phyloP scores from a whole-genome alignment of 768 basidiomycete species.

The Boletus coccyginus region DNA sequence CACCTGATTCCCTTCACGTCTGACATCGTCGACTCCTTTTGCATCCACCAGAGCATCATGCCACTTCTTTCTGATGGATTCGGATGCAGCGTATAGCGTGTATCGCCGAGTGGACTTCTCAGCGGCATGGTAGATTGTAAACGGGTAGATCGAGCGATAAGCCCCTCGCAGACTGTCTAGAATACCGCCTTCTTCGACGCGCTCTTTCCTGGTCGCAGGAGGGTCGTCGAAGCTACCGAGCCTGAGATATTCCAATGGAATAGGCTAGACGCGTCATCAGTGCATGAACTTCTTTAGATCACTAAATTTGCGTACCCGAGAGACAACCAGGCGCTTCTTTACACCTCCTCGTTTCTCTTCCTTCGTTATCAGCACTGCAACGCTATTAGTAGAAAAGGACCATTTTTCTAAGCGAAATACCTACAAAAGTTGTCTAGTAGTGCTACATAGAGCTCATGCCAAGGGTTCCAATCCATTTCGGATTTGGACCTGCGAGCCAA shows the following conservation, averaged over 20 bases:
- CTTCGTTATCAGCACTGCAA: conserved; percentile 60
- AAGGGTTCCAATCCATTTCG: conserved; percentile 66
- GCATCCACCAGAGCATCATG: conserved; percentile 55
- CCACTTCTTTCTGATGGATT: conserved; percentile 63
- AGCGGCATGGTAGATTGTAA: conserved; percentile 72
- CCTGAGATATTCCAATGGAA: conserved; percentile 76
- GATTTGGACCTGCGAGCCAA: conserved; percentile 58
- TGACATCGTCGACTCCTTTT: conserved; percentile 57
- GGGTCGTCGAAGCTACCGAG: conserved; percentile 60
- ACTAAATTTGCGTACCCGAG: conserved; percentile 49
- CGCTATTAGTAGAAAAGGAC: background rate
- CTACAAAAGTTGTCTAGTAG: conserved; percentile 77
- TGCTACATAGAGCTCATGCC: conserved; percentile 66
- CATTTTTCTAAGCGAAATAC: conserved; percentile 21
- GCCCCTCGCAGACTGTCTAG: conserved; percentile 54
- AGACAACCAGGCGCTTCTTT: conserved; percentile 53
- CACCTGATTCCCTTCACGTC: conserved; percentile 75
- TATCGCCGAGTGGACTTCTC: conserved; percentile 57
- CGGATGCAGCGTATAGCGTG: conserved; percentile 65
- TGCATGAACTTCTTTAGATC: background rate
- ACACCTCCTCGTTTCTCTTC: conserved; percentile 55
- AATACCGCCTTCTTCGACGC: conserved; percentile 53
- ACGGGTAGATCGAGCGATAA: conserved; percentile 63
- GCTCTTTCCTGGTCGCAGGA: conserved; percentile 63
- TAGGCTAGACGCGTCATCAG: conserved; percentile 49